Conservation (phyloP, 371 early-diverging fungal genomes). For the Funneliformis caledonium region DNA sequence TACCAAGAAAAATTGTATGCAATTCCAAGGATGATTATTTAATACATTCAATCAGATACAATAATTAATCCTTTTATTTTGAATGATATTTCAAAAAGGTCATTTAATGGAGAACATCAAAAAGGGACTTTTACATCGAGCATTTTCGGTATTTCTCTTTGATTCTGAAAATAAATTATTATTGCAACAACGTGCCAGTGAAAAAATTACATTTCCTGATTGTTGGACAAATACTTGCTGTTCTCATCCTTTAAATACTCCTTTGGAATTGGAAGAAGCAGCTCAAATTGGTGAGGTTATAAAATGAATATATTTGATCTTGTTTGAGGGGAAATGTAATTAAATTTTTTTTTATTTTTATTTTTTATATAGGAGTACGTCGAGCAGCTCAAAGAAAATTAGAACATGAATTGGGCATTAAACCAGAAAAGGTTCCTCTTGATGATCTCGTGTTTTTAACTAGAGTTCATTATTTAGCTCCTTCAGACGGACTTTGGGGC, state of each 20-base stretch:
- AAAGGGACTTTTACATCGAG: conserved; percentile 90
- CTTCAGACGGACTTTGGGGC: conserved; percentile 95
- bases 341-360: background rate
- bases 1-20: conserved; percentile 90
- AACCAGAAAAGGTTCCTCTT: conserved; percentile 74
- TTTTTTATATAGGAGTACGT: conserved; percentile 60
- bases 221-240: conserved; percentile 98
- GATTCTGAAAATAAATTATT: conserved; percentile 76
- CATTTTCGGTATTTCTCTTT: conserved; percentile 96
- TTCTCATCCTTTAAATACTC: conserved; percentile 89
- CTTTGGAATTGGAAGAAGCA: conserved; percentile 81
- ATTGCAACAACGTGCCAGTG: conserved; percentile 91
- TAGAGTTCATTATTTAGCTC: conserved; percentile 92
- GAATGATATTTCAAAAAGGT: conserved; percentile 54
- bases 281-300: conserved; percentile 67
- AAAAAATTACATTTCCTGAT: conserved; percentile 97
- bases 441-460: conserved; percentile 89
- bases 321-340: background rate
- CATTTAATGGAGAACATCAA: conserved; percentile 92
- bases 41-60: background rate
- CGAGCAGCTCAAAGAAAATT: conserved; percentile 90
- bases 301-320: background rate
- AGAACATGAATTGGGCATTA: conserved; percentile 95
- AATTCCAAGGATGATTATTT: background rate
- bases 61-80: background rate